Evolutionary conservation across 768 basidiomycete species (phyloP).

Genomic region (Hemileccinum rubropunctum): DNA sequence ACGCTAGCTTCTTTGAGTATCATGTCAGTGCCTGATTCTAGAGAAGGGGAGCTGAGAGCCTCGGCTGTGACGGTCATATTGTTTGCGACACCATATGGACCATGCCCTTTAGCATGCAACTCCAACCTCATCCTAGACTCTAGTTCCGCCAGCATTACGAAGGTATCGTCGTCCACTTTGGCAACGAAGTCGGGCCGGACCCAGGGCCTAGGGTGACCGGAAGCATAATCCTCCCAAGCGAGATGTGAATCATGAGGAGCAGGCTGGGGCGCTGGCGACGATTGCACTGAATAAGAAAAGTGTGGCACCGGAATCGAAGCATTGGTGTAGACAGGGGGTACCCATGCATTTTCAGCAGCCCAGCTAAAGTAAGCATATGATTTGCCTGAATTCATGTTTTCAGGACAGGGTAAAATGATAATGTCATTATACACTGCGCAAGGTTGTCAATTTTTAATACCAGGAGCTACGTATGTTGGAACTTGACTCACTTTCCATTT

Average conservation of each 20-base stretch:
- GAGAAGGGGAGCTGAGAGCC: background rate
- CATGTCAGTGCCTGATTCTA: background rate
- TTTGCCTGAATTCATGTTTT: slow-evolving; percentile 98
- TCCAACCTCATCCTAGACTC: slow-evolving; percentile 85
- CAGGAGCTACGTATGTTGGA: background rate
- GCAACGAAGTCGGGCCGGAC: slow-evolving; percentile 88
- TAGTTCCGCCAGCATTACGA: slow-evolving; percentile 92
- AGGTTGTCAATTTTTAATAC: slow-evolving; percentile 3
- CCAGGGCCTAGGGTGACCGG: slow-evolving; percentile 55
- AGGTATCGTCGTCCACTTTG: slow-evolving; percentile 95
- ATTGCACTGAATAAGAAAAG: slow-evolving; percentile 67
- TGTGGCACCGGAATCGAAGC: slow-evolving; percentile 39
- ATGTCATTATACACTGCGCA: slow-evolving; percentile 81
- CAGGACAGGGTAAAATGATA: slow-evolving; percentile 74
- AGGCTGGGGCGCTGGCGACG: slow-evolving; percentile 53
- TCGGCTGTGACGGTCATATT: slow-evolving; percentile 6
- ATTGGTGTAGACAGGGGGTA: slow-evolving; percentile 70
- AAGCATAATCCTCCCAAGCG: slow-evolving; percentile 50
- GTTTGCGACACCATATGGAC: slow-evolving; percentile 20
- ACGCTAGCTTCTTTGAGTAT: slow-evolving; percentile 8
- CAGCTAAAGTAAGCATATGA: slow-evolving; percentile 89
- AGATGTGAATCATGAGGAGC: slow-evolving; percentile 68
- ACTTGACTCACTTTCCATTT: slow-evolving; percentile 79
- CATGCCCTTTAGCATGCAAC: slow-evolving; percentile 47
- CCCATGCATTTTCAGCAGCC: slow-evolving; percentile 89